Conservation (phyloP, 345 rosid species). For the Brassica napus region Da-Ae NC_063446.1:7104001-7104500, state of each 20-base stretch:
- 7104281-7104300: not conserved
- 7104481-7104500: not conserved
- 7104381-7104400: not conserved
- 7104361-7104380: no score
- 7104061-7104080: not conserved
- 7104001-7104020: not conserved
- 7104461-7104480: not conserved
- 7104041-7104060: not conserved
- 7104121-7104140: constrained; percentile 17
- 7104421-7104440: not conserved
- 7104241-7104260: not conserved
- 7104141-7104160: constrained; percentile 12
- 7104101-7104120: not conserved
- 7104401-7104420: not conserved
- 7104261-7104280: not conserved
- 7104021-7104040: not conserved
- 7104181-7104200: not conserved
- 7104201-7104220: no score
- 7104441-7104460: not conserved
- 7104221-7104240: not conserved
- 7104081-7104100: constrained; percentile 1
- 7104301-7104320: not conserved
- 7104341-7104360: not conserved
- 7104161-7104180: not conserved
- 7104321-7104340: not conserved